Evolutionary conservation across 2,329 filamentous ascomycete species (phyloP), one percentile per base, ranked within the genome.

Genomic region (Grosmannia huntii): DNA sequence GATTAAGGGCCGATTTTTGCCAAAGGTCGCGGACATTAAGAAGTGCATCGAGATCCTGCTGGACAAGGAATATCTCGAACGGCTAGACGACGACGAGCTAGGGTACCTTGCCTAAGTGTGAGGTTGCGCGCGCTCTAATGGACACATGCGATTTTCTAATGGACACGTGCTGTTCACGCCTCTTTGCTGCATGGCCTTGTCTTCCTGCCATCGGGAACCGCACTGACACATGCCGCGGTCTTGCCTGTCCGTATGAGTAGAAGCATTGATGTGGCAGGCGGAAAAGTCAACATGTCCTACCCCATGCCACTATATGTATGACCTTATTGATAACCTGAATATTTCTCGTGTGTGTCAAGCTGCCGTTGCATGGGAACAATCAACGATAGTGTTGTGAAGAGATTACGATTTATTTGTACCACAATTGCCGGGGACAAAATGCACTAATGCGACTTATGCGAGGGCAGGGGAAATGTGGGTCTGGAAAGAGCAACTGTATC

Each of bases 11-110:
- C 89, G 94, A 48, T 99, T 99, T 73, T 85, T 90, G 59, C 94
- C 94, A 48, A 95, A 95, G 75, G 82, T 99, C 33, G 79, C 83
- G 19, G 94, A 99, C 66, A 99, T 99, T 81, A 99, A 99, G 79
- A 99, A 97, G 77, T 96, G 94, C 73, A 97, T 99, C 70, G 94
- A 99, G 73, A 96, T 96, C 63, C 80, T 99, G 48, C 85, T 99
- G 63, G 94, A 99, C 78, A 99, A 99, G 78, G 94, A 99, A 72
- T 99, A 99, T 68, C 82, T 99, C 54, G 94, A 99, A 77, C 89
- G 94, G 59, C 76, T 97, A 60, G 94, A 97, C 53, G 90, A 89
- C 57, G 94, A 97, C 68, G 90, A 96, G 69, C 81, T 99, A 61
- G 90, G 92, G 59, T 97, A 97, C 72, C 84, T 97, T 64, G 92